Base-by-base conservation (phyloP, 1,139 yeast species). In the Trichomonascaceae sp. region DNA sequence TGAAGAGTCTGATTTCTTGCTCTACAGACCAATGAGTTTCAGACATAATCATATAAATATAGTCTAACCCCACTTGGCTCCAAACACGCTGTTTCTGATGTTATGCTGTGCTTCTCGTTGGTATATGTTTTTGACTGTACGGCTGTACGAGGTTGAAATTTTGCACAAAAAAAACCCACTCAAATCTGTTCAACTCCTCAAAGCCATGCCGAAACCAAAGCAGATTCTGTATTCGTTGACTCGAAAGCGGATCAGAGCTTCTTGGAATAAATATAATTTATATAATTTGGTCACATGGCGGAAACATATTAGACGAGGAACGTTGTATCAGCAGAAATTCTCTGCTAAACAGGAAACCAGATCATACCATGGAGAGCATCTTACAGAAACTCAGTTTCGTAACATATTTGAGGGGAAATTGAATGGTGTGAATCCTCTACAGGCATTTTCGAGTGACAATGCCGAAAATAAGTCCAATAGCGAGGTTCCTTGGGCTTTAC, bases 291-390 rank as follows among this genome's bases (percentile, higher is more conserved):
- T 66, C 60, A 67, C 70, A 12, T 71, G 71, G 70, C 57, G 67
- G 52, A 64, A 69, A 58, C 60, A 61, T 82, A 73, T 85, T 85
- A 80, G 76, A 55, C 79, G 82, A 9, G 81, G 80, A 65, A 80
- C 90, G 15, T 73, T 88, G 56, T 93, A 79, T 73, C 96, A 90
- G 72, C 96, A 91, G 71, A 89, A 90, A 73, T 93, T 96, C 91
- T 74, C 78, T 9, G 85, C 97, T 53, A 93, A 95, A 70, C 85
- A 85, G 66, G 97, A 90, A 68, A 85, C 98, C 3, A 81, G 99
- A 73, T 86, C 95, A 1, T 93, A 93, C 70, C 99, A 93, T 69
- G 99, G 99, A 62, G 98, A 93, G 66, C 91, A 87, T 68, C 72
- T 93, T 55, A 86, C 95, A 0, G 99, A 93, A 69, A 75, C 82